Evolutionary conservation across 163 green algal genomes (phyloP), one percentile per base, ranked within the genome.

Genomic region (Chlamydomonas reinhardtii): DNA sequence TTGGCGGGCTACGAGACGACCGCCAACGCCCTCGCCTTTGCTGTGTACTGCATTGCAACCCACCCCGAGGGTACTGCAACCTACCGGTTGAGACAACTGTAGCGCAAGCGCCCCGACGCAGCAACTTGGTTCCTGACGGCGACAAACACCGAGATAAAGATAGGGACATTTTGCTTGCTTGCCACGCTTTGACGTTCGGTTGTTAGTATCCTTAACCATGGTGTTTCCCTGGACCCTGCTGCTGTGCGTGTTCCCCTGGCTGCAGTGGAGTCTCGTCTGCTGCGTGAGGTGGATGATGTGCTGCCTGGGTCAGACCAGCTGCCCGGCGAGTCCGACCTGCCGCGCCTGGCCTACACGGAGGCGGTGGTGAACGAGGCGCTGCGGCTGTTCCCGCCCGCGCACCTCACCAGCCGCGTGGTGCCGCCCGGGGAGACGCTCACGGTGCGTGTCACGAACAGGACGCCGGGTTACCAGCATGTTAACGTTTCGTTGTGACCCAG

Each of bases 1-100:
- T 73, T 95, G 16, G 93, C 93, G 19, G 93, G 90, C 22, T 94
- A 94, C 62, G 93, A 95, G 69, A 95, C 93, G 4, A 95, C 93
- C 0, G 91, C 94, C 56, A 94, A 92, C 66, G 81, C 90, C 0
- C 89, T 97, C 39, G 82, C 92, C 3, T 96, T 94, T 70, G 71
- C 90, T 2, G 87, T 97, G 17, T 94, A 96, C 93, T 76, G 88
- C 82, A 81, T 97, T 25, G 61, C 73, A 5, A 72, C 37, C 2
- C 54, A 93, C 74, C 78, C 83, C 14, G 73, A 90, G 32, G 87
- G 85, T 69, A 12, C 34, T 12, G 19, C 3, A 14, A 56, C 39
- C 8, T 14, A 5, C 5, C 39, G 39, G 5, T 48, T 48, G 39
- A 8, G 39, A 48, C 39, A 48, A n/a, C n/a, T n/a, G n/a, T 48